phyloP scores from a whole-genome alignment of 306 rosid species.

The Cucumis melo region DNA sequence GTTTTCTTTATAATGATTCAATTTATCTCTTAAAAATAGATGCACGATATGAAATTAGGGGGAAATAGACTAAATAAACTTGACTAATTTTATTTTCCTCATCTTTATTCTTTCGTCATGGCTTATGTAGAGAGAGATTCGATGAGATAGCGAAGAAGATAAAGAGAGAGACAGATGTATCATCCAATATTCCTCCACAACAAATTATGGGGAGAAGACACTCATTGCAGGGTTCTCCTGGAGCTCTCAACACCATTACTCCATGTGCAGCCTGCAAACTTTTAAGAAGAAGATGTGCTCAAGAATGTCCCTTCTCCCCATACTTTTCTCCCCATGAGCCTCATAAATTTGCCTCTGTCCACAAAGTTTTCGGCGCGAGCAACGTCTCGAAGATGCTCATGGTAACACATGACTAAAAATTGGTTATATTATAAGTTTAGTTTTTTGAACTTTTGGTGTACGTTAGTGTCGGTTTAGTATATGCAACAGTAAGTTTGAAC shows the following conservation, averaged over 20 bases:
- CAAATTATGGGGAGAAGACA: neutral
- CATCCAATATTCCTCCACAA: neutral
- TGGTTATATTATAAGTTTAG: neutral
- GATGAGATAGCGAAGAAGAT: constrained; percentile 4
- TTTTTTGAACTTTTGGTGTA: neutral
- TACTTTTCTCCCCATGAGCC: constrained; percentile 93
- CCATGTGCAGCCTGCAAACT: constrained; percentile 99
- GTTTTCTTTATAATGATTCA: no score
- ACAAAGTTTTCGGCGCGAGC: constrained; percentile 92
- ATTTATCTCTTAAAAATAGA: no score
- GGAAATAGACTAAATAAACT: no score
- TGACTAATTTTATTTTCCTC: no score
- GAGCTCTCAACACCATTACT: constrained; percentile 47
- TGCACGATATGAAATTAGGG: no score
- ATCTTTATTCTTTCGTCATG: no score
- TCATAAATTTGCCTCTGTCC: constrained; percentile 78
- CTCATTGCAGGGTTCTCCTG: neutral
- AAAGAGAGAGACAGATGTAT: constrained; percentile 3
- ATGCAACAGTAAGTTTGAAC: no score
- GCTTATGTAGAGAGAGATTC: neutral
- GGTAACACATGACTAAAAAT: neutral
- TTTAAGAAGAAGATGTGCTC: constrained; percentile 82
- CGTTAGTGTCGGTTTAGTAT: neutral
- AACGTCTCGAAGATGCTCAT: constrained; percentile 85
- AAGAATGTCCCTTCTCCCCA: constrained; percentile 87